Evolutionary conservation across 257 asterid genomes (phyloP), one percentile per base, ranked within the genome.

Genomic region (Ocimum tenuiflorum): DNA sequence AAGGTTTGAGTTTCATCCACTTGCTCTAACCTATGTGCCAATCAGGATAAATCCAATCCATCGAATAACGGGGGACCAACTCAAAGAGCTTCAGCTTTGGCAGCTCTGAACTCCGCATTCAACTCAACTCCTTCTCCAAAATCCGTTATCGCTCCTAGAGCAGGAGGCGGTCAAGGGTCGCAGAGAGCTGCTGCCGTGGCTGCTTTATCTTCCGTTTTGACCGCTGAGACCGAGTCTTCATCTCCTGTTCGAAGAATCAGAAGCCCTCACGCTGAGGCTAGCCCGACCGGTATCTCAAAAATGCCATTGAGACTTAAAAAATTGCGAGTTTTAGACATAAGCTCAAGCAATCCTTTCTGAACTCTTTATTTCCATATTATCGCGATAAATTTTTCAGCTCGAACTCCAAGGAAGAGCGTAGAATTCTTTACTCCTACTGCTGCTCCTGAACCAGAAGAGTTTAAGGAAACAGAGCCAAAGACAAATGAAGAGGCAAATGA

Each of bases 41-140:
- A 69, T 36, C 86, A 91, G 89, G 94, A 84, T 45, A 82, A 73
- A 63, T 84, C 94, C 65, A 84, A 76, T 73, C 82, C 90, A 43
- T 39, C 81, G 45, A 84, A 81, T 74, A 74, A 84, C 3, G 96
- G 86, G 43, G 98, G 97, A 46, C 94, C 95, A 33, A 92, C 97
- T 45, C 99, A 92, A 80, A 84, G 99, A 79, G 99, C 99, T 75
- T 87, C 99, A 11, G 99, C 99, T 15, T 84, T 92, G 73, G 97
- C 99, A 73, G 99, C 99, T 60, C 65, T 92, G 76, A 92, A 92
- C 86, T 76, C 89, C 35, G 99, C 99, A 72, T 92, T 92, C 65
- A 86, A 41, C 62, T 76, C 95, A 15, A 31, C 86, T 20, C 57
- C 90, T 47, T 15, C 86, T 27, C 74, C 91, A 29, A 87, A 77